These are phyloP conservation scores for Cudoniella acicularis DNA, from an alignment of 495 filamentous ascomycete species.

Conservation along the genomic window DNA sequence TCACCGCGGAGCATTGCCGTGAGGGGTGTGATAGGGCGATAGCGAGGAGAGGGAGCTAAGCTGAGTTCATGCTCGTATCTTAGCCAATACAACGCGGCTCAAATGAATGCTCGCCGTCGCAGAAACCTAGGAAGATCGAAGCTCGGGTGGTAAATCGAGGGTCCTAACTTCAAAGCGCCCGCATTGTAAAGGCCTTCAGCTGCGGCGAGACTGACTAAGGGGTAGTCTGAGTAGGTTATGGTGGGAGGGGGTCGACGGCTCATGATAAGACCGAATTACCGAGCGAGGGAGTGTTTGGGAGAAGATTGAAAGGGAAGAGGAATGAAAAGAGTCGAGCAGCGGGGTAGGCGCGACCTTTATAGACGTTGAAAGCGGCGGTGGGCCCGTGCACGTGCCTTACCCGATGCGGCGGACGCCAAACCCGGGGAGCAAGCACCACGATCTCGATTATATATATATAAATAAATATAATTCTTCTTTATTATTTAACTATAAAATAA, in stretches of 20 bases:
- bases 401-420: constrained; percentile 15
- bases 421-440: constrained; percentile 12
- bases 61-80: constrained; percentile 17
- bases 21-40: constrained; percentile 5
- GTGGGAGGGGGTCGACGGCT: constrained; percentile 6
- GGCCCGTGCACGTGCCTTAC: constrained; percentile 14
- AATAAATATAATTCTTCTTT: no score
- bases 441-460: constrained; percentile 16
- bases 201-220: constrained; percentile 6
- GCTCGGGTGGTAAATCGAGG: constrained; percentile 8
- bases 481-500: no score
- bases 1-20: constrained; percentile 1
- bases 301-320: constrained; percentile 8
- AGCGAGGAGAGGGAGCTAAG: neutral
- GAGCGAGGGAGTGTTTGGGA: constrained; percentile 8
- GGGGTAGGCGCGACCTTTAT: constrained; percentile 3
- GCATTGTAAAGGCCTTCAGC: constrained; percentile 11
- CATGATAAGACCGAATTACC: neutral
- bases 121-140: constrained; percentile 8
- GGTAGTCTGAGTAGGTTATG: neutral
- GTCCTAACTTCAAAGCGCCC: constrained; percentile 1
- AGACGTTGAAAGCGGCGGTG: constrained; percentile 20
- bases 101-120: constrained; percentile 14
- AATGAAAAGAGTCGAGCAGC: constrained; percentile 6
- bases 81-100: constrained; percentile 3